Percentiles rank a stretch among this genome's conserved stretches.
Evolutionary conservation across 345 rosid genomes (phyloP).

Genomic region (Hypericum perforatum): DNA sequence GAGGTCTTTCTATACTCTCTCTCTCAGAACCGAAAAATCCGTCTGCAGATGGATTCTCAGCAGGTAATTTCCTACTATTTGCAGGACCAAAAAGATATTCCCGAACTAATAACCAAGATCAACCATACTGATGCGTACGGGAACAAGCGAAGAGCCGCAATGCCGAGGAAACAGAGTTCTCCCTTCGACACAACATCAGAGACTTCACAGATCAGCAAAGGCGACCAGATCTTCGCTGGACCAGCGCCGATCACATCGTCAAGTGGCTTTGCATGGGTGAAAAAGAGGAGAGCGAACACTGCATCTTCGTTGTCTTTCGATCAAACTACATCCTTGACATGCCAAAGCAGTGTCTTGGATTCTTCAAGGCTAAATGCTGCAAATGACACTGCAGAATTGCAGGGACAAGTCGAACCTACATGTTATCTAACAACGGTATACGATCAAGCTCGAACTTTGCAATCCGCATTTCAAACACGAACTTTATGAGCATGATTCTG

Average conservation of each 20-base stretch:
- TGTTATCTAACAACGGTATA: constrained; percentile 22
- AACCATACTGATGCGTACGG: constrained; percentile 4
- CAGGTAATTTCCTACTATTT: neutral
- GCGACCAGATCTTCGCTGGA: constrained; percentile 7
- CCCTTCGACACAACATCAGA: constrained; percentile 26
- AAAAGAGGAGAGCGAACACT: constrained; percentile 37
- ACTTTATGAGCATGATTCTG: neutral
- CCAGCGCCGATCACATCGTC: constrained; percentile 22
- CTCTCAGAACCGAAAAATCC: neutral
- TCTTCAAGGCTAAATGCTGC: constrained; percentile 32
- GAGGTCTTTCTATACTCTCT: constrained; percentile 21
- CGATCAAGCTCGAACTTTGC: neutral
- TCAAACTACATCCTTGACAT: constrained; percentile 25
- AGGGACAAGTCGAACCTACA: constrained; percentile 18
- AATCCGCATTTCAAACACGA: neutral
- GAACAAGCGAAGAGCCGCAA: constrained; percentile 13
- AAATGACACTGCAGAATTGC: constrained; percentile 23
- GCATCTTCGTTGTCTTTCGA: constrained; percentile 36
- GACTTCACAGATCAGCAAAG: constrained; percentile 16
- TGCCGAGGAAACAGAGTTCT: constrained; percentile 13
- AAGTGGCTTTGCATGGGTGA: constrained; percentile 29
- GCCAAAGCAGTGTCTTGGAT: constrained; percentile 35
- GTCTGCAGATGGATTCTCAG: neutral
- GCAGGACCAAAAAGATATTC: constrained; percentile 33
- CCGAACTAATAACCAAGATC: constrained; percentile 10